Evolutionary conservation across 202 grass and related monocot genomes (phyloP).

Genomic region (Brachypodium distachyon): DNA sequence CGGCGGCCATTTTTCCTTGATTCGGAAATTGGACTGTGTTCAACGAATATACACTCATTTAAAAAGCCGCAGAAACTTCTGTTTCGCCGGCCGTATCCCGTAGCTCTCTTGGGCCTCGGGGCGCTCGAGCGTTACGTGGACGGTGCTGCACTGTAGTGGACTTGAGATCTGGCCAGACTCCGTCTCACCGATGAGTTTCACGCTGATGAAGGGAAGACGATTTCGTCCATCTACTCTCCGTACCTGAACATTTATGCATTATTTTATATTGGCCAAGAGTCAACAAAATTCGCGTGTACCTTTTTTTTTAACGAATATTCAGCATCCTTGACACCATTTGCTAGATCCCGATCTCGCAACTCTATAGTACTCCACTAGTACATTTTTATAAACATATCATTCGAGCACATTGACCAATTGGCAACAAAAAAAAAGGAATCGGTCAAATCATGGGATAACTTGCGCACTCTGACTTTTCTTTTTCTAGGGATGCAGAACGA

Average conservation of each 20-base stretch:
- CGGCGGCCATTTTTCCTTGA: no score
- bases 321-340: not conserved
- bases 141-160: not conserved
- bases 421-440: not conserved
- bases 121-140: not conserved
- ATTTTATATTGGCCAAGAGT: not conserved
- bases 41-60: no score
- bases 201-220: no score
- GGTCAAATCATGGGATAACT: not conserved
- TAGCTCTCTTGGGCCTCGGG: no score
- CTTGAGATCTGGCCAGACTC: not conserved
- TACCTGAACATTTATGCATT: no score
- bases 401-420: not conserved
- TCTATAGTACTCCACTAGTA: not conserved
- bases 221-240: no score
- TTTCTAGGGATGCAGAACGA: not conserved
- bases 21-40: no score
- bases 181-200: no score
- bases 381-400: not conserved
- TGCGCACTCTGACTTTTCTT: not conserved
- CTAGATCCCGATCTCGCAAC: not conserved
- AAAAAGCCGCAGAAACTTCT: no score
- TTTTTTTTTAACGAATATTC: not conserved
- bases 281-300: not conserved
- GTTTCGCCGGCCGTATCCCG: no score